These are phyloP conservation scores for Combretum micranthum DNA, from an alignment of 345 rosid genomes.

Conservation along the genomic window DNA sequence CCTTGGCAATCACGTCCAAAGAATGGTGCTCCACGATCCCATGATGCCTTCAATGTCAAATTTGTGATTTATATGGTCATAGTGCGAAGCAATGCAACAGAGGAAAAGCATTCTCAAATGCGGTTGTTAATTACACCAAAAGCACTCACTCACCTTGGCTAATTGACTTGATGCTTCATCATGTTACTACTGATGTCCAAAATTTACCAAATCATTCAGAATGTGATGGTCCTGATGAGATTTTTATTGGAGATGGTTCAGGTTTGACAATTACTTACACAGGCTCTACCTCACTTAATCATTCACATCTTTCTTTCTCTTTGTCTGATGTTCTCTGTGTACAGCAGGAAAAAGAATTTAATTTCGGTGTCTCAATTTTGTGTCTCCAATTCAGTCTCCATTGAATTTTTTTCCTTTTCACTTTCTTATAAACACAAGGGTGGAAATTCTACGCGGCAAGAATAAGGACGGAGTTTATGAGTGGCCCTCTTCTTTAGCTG, in stretches of 20 bases:
- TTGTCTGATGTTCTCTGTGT: constrained; percentile 1
- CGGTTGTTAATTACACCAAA: neutral
- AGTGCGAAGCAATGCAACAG: neutral
- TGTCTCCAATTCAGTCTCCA: neutral
- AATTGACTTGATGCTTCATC: neutral
- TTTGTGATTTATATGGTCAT: too few relatives aligned
- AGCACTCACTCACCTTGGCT: neutral
- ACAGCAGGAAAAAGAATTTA: neutral
- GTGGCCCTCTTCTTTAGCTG: neutral
- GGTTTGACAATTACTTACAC: neutral
- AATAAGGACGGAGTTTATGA: neutral
- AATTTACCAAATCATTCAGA: neutral
- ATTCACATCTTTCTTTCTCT: neutral
- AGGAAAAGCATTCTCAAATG: neutral
- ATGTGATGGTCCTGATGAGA: neutral
- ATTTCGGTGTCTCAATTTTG: neutral
- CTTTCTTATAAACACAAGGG: too few relatives aligned
- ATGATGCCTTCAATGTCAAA: neutral
- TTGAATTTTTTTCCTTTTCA: too few relatives aligned
- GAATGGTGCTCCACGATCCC: neutral
- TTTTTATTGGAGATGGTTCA: neutral
- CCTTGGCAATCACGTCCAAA: neutral
- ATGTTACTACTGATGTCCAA: neutral
- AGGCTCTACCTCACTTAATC: neutral
- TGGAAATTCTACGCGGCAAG: too few relatives aligned